phyloP scores from a whole-genome alignment of 1,284 basidiomycete species.

The Laetiporus sulphureus region DNA sequence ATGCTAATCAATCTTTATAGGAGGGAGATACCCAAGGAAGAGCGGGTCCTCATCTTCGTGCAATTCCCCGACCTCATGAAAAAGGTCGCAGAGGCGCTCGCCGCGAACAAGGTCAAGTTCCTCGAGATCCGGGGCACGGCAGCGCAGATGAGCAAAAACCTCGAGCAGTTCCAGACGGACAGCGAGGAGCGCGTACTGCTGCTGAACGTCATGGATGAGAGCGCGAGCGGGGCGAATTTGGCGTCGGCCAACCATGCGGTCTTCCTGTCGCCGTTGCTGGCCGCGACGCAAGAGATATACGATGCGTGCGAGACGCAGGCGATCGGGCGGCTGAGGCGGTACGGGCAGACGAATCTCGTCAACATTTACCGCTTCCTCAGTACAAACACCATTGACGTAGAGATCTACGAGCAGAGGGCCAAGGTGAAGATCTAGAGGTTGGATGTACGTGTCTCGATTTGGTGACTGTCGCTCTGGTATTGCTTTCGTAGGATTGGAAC shows the following conservation, averaged over 20 bases:
- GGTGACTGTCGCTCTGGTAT: no score
- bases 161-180: conserved; percentile 80
- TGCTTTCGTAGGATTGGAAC: no score
- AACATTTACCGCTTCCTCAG: conserved; percentile 80
- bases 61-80: conserved; percentile 91
- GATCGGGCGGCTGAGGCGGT: conserved; percentile 82
- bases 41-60: conserved; percentile 87
- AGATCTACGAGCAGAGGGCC: conserved; percentile 57
- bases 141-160: conserved; percentile 67
- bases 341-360: conserved; percentile 79
- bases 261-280: conserved; percentile 87
- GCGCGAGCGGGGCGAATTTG: conserved; percentile 88
- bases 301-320: conserved; percentile 87
- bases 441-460: no score
- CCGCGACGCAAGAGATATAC: conserved; percentile 75
- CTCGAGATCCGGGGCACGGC: conserved; percentile 82
- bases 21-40: conserved; percentile 61
- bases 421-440: conserved; percentile 28
- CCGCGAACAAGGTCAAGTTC: conserved; percentile 65
- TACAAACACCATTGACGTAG: conserved; percentile 79
- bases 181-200: conserved; percentile 76
- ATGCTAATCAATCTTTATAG: conserved; percentile 30
- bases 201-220: conserved; percentile 90
- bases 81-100: conserved; percentile 83
- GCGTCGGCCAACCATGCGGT: conserved; percentile 93